Base-by-base conservation (phyloP, 2,329 filamentous ascomycete species). In the Amphichorda felina region DNA sequence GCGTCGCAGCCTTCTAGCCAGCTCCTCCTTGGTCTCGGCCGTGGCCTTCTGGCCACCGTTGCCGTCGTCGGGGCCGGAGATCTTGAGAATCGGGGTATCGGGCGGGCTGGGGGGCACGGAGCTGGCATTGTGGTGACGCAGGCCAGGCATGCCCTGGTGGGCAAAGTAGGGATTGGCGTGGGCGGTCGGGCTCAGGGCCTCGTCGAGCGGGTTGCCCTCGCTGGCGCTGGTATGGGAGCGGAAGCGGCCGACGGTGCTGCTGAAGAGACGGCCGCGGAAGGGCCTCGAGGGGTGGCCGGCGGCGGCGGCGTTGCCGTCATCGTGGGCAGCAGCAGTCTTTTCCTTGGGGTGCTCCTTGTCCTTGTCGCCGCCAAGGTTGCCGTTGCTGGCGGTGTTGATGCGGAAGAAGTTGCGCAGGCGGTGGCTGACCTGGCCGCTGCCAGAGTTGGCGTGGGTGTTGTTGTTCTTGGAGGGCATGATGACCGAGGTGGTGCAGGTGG, bases 141-240 rank as follows among this genome's bases (percentile, higher is more conserved):
- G 68, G 44, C 85, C 84, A 4, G 91, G 91, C 48, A 87, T 87
- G 38, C 91, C 91, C 61, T 98, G 91, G 56, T 96, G 91, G 45
- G 79, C 83, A 59, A 96, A 98, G 62, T 98, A 98, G 14, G 91
- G 91, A 56, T 98, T 98, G 44, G 87, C 89, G 53, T 89, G 79
- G 35, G 88, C 89, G 4, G 87, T 96, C 18, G 91, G 91, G 52
- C 88, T 94, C 50, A 94, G 70, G 41, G 75, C 69, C 57, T 95
- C 88, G 47, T 95, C 89, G 44, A 95, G 71, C 39, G 81, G 75
- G 54, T 95, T 87, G 47, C 88, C 88, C 61, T 95, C 89, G 60
- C 87, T 94, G 46, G 85, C 85, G 38, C 93, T 84, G 18, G 89
- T 96, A 40, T 83, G 80, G 25, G 87, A 93, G 50, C 89, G 79